Evolutionary conservation across 345 rosid species (phyloP), one percentile per base, ranked within the genome.

Genomic region (Nasturtium officinale): DNA sequence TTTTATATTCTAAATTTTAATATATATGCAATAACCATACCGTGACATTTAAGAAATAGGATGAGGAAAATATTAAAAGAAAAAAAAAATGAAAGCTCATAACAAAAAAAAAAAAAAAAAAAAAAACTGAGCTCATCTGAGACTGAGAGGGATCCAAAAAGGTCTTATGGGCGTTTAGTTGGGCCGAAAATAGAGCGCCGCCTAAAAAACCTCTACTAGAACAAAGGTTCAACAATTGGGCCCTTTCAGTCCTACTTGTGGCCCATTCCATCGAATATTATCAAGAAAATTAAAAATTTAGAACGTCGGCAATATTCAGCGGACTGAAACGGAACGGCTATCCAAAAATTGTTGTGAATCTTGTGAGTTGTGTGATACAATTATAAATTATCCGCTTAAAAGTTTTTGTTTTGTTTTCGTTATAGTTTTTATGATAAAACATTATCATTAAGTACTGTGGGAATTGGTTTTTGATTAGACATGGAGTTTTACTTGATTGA

Each of bases 391-490:
- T n/a, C n/a, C n/a, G n/a, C n/a, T n/a, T n/a, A n/a, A n/a, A n/a
- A n/a, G n/a, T n/a, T n/a, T n/a, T n/a, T n/a, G n/a, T n/a, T n/a
- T n/a, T n/a, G 9, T 20, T 11, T 48, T 5, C 53, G 6, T 51
- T 5, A 51, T 50, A 10, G 28, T 48, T 11, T 38, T 3, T 38
- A 38, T 40, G 45, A n/a, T 45, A 16, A 25, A 6, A 53, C 6
- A 16, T 56, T 33, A 32, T 57, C 28, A 35, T 35, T 6, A 35
- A 3, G 0, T 35, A n/a, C n/a, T 59, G 5, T 2, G 11, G 35
- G 29, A 59, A 20, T 6, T 35, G 30, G 59, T 57, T 29, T 25
- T 13, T 58, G 53, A 66, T 66, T 33, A 46, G 57, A 73, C 71
- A 45, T 28, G 17, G 10, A 29, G 17, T 65, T 62, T n/a, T 52